Base-by-base conservation (phyloP, 352 stramenopile species). In the Globisporangium takayamanum region DNA sequence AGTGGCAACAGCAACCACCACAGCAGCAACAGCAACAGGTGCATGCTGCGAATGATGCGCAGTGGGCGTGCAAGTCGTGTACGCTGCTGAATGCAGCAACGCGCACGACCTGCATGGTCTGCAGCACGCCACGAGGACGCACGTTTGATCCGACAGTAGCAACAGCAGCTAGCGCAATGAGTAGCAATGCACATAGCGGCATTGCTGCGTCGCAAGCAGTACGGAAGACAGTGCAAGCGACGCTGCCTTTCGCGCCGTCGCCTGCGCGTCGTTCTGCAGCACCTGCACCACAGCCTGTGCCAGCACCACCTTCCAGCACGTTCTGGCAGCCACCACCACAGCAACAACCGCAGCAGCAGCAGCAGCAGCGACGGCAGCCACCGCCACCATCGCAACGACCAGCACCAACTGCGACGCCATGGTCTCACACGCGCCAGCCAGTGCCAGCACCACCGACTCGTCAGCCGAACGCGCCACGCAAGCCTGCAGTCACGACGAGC, bases 141-240 rank as follows among this genome's bases (percentile, higher is more conserved):
- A 56, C 58, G 10, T 86, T 68, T 53, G 41, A 60, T 51, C 39
- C 52, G 6, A 4, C 45, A 42, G 12, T 26, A 16, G 26, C 50
- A 18, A 39, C 18, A 16, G 28, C 37, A 6, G n/a, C 37, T 5
- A 45, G 15, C 51, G 14, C 45, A 12, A 30, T 12, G 25, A 6
- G 1, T 54, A 36, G 20, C 46, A 41, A 47, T 48, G 37, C 25
- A 56, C 15, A 2, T 7, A 3, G 12, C 8, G 14, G 12, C 15
- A 20, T 12, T 36, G 48, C 52, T 66, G 45, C 50, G 18, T 53
- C 50, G 18, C 57, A 63, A 33, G 1, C 53, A 25, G 47, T 46
- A 7, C 85, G 54, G 49, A 83, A 78, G 52, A 87, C 73, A 3
- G 70, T 88, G 25, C 81, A 91, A 55, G 73, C 76, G 36, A 85